phyloP scores from a whole-genome alignment of 257 asterid genomes.

The Verbena officinalis region DNA sequence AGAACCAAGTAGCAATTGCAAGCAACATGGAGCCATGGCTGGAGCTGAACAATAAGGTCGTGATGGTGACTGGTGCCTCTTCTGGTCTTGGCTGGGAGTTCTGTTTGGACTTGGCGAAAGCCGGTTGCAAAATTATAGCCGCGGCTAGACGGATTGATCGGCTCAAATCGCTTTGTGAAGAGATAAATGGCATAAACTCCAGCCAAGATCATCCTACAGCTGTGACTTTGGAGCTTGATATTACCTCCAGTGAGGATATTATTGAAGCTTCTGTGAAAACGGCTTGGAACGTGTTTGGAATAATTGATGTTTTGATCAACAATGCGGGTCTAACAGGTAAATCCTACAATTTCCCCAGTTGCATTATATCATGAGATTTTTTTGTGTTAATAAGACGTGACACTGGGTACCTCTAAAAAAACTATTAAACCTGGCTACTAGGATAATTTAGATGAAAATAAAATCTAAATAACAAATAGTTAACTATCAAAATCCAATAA shows the following conservation, averaged over 20 bases:
- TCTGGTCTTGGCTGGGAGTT: conserved; percentile 12
- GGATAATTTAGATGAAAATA: no score
- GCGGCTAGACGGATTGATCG: no score
- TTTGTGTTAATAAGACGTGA: neutral
- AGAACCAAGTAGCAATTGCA: neutral
- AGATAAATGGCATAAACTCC: no score
- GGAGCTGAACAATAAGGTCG: neutral
- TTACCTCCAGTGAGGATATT: neutral
- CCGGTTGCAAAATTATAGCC: conserved; percentile 15
- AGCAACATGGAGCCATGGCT: neutral
- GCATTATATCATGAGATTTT: no score
- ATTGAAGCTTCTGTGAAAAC: neutral
- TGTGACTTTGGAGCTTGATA: neutral
- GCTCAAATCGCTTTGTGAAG: no score
- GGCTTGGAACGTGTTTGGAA: neutral
- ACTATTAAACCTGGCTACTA: no score
- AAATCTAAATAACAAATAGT: no score
- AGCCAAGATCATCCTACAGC: neutral
- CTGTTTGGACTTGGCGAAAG: conserved; percentile 10
- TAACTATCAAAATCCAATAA: no score
- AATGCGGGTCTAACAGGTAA: neutral
- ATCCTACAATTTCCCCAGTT: no score
- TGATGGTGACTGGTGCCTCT: conserved; percentile 4
- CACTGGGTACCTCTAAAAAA: no score
- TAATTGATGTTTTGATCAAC: neutral